Evolutionary conservation across 305 asterid species (phyloP).

Genomic region (Vinca major): DNA sequence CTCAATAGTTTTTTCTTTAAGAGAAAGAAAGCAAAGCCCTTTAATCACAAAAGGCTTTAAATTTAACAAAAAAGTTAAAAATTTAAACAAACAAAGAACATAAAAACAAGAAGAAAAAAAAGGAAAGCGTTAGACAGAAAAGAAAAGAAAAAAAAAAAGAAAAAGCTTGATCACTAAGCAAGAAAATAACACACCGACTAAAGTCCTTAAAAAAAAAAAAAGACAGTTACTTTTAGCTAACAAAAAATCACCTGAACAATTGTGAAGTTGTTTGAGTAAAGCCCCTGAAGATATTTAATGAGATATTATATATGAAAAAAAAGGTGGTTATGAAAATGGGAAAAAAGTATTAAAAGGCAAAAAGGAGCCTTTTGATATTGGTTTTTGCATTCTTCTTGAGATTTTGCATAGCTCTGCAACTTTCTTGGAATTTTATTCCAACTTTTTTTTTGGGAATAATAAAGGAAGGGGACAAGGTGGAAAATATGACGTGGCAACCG

Average conservation of each 20-base stretch:
- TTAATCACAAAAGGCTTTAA: not conserved
- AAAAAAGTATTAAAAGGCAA: not conserved
- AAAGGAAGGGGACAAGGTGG: conserved; percentile 14
- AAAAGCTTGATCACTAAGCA: conserved; percentile 2
- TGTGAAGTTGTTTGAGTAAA: conserved; percentile 2
- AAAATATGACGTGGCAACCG: conserved; percentile 46
- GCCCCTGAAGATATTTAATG: not conserved
- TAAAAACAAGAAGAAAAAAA: not conserved
- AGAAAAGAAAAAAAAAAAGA: not conserved
- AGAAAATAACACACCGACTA: not conserved
- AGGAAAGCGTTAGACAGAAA: not conserved
- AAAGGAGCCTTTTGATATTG: not conserved
- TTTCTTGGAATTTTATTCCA: conserved; percentile 2
- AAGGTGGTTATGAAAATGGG: not conserved
- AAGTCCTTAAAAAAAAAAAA: conserved; percentile 1
- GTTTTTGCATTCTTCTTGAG: conserved; percentile 1
- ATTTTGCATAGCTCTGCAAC: not conserved
- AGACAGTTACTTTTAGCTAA: not conserved
- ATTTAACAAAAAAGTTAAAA: not conserved
- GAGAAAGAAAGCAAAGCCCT: not conserved
- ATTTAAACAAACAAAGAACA: not conserved
- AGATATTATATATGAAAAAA: not conserved
- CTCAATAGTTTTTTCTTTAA: not conserved
- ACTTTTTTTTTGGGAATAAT: conserved; percentile 7
- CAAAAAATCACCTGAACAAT: not conserved